Conservation (phyloP, 495 filamentous ascomycete species). For the Tuber calosporum region DNA sequence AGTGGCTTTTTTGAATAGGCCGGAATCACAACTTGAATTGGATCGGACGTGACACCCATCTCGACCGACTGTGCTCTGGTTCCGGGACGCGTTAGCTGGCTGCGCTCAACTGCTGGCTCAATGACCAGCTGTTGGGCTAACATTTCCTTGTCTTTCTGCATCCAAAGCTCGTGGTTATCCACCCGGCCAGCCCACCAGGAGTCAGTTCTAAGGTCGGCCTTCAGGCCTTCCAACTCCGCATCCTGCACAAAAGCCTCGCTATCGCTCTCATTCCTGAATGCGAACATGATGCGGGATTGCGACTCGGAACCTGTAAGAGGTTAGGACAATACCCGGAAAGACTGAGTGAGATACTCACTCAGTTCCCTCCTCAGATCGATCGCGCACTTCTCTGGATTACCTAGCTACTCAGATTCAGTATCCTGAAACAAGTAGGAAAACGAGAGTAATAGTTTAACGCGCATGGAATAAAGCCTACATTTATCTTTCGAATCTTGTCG, state of each 20-base stretch:
- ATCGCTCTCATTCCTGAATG: neutral
- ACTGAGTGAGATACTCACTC: neutral
- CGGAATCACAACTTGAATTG: constrained; percentile 3
- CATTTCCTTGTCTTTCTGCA: neutral
- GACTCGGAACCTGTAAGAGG: neutral
- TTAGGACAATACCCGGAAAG: neutral
- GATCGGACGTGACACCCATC: neutral
- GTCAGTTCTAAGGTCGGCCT: neutral
- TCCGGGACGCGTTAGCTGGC: neutral
- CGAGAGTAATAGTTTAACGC: neutral
- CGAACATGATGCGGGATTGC: neutral
- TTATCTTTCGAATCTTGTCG: neutral
- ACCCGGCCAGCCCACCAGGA: neutral
- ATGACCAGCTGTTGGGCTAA: neutral
- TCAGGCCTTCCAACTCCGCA: neutral
- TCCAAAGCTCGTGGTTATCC: neutral
- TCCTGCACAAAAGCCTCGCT: neutral
- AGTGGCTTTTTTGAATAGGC: neutral
- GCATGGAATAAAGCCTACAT: neutral
- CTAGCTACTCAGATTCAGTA: neutral
- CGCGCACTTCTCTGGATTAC: neutral
- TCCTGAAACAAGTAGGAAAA: neutral
- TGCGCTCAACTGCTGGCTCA: neutral
- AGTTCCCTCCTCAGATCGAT: neutral
- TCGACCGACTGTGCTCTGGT: neutral